Evolutionary conservation across 805 yeast species (phyloP).

Genomic region (Starmerella kuoi): DNA sequence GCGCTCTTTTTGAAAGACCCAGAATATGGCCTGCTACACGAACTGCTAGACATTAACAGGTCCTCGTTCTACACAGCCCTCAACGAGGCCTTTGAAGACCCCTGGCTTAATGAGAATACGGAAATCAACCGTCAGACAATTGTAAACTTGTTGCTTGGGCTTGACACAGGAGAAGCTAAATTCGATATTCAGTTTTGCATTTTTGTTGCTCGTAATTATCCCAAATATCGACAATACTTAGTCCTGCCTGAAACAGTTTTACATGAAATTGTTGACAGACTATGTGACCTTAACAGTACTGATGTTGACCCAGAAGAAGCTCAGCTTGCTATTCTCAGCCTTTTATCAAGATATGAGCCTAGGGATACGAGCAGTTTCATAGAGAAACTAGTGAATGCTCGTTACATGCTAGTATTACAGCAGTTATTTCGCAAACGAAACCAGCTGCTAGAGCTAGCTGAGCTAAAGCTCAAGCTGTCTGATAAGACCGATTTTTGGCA

Average conservation of each 20-base stretch:
- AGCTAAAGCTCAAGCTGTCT: conserved; percentile 7
- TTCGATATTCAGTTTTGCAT: conserved; percentile 43
- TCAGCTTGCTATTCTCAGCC: conserved; percentile 59
- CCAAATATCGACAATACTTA: conserved; percentile 77
- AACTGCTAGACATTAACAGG: conserved; percentile 8
- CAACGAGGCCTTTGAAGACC: conserved; percentile 76
- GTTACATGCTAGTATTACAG: conserved; percentile 47
- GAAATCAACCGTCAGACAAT: conserved; percentile 60
- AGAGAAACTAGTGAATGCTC: conserved; percentile 40
- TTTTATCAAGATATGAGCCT: conserved; percentile 57
- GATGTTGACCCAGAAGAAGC: conserved; percentile 32
- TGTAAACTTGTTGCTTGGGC: conserved; percentile 50
- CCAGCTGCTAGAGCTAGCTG: conserved; percentile 10
- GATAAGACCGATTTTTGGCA: conserved; percentile 9
- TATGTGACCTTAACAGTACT: conserved; percentile 24
- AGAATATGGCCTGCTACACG: conserved; percentile 1
- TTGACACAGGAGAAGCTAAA: conserved; percentile 3
- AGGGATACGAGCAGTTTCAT: conserved; percentile 39
- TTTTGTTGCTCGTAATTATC: conserved; percentile 66
- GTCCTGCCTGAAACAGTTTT: conserved; percentile 43
- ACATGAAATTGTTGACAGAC: conserved; percentile 2
- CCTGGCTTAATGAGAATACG: conserved; percentile 47
- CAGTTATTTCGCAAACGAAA: conserved; percentile 35
- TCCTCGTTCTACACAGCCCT: conserved; percentile 49
- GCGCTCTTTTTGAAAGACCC: conserved; percentile 41